A percentile compares a stretch with the other conserved stretches of the same genome.
phyloP scores from a whole-genome alignment of 306 rosid genomes.

The Quercus robur region DNA sequence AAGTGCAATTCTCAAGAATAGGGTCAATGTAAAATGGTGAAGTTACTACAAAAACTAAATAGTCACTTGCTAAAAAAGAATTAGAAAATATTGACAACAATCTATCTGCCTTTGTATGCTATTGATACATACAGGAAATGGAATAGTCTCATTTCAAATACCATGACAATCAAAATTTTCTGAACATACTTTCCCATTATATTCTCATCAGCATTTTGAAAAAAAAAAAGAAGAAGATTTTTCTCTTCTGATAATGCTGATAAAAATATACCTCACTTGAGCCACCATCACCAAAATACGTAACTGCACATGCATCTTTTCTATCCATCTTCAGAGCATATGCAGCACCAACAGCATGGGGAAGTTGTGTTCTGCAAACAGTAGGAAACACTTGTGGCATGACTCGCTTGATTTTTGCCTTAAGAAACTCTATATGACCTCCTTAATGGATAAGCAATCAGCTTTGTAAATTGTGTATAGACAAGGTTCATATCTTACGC shows the following conservation, averaged over 20 bases:
- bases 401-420: constrained; percentile 13
- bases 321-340: constrained; percentile 89
- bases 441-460: not conserved
- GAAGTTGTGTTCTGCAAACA: constrained; percentile 65
- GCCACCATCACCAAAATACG: constrained; percentile 93
- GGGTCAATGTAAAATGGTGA: not conserved
- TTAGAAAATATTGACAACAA: not conserved
- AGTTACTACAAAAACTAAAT: not conserved
- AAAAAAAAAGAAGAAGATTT: not conserved
- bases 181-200: not conserved
- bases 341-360: constrained; percentile 98
- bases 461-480: not conserved
- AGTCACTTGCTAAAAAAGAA: not conserved
- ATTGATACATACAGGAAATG: not conserved
- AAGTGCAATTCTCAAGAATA: not conserved
- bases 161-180: too few relatives aligned
- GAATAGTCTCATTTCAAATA: too few relatives aligned
- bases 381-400: constrained; percentile 7
- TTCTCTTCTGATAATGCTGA: not conserved
- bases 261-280: constrained; percentile 77
- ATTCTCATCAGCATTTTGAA: not conserved
- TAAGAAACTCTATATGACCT: not conserved
- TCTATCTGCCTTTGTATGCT: not conserved
- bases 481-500: constrained; percentile 55
- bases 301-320: constrained; percentile 75